Percentiles rank a stretch among this genome's conserved stretches.
These are phyloP conservation scores for Elsinoe necatrix DNA, from an alignment of 2,329 filamentous ascomycete genomes.

Conservation along the genomic window DNA sequence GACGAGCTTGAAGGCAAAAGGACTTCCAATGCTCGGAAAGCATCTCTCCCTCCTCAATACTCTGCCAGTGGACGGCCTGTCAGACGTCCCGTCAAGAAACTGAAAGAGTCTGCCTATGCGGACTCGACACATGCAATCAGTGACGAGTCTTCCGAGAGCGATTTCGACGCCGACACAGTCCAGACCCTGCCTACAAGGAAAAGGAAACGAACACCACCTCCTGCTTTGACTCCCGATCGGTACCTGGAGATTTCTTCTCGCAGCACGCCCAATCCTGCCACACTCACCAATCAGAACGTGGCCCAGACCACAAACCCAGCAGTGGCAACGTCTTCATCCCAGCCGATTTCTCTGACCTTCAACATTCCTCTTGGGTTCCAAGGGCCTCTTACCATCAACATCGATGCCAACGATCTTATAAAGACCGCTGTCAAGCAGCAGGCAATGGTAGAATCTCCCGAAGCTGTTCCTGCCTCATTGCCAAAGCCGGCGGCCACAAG, in stretches of 20 bases:
- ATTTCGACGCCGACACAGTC: conserved; percentile 29
- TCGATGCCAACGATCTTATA: conserved; percentile 26
- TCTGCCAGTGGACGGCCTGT: conserved; percentile 35
- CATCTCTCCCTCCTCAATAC: conserved; percentile 3
- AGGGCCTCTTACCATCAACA: conserved; percentile 38
- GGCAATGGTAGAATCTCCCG: no score
- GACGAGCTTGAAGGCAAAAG: conserved; percentile 1
- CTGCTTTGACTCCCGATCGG: conserved; percentile 24
- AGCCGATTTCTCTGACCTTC: conserved; percentile 36
- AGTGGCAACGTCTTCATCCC: conserved; percentile 11
- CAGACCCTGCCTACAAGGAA: conserved; percentile 22
- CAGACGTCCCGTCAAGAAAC: conserved; percentile 29
- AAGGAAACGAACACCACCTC: conserved; percentile 25
- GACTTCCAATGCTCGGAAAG: background rate
- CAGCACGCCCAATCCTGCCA: conserved; percentile 26
- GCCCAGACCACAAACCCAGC: background rate
- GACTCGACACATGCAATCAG: conserved; percentile 32
- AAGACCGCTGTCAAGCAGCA: background rate
- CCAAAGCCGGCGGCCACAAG: background rate
- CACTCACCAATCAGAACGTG: conserved; percentile 21
- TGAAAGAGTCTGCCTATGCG: conserved; percentile 32
- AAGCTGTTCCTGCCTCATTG: background rate
- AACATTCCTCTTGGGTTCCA: conserved; percentile 38
- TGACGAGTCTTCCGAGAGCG: conserved; percentile 26
- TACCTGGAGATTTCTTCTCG: conserved; percentile 30